Conservation (phyloP, 306 rosid genomes). For the Quercus aquifolioides region DNA sequence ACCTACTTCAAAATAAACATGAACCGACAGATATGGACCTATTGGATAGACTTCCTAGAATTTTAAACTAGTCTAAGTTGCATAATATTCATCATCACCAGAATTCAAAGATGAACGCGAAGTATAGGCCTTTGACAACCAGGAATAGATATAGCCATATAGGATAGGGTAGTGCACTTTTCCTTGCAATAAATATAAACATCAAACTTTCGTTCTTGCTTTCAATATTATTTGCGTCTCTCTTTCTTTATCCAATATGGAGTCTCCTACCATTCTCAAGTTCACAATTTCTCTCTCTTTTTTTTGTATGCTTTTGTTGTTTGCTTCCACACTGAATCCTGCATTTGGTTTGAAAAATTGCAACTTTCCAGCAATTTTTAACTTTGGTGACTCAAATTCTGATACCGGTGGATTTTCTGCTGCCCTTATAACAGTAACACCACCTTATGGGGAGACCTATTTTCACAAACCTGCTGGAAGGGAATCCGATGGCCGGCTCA, state of each 20-base stretch:
- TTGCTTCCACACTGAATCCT: not conserved
- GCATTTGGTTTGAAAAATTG: constrained; percentile 18
- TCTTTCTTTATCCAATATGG: not conserved
- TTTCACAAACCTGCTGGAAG: constrained; percentile 37
- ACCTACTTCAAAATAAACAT: too few species aligned
- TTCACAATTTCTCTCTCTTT: not conserved
- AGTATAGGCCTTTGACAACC: not conserved
- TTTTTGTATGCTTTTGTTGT: not conserved
- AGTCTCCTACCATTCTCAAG: not conserved
- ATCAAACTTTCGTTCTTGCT: not conserved
- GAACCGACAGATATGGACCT: too few species aligned
- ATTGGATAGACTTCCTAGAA: too few species aligned
- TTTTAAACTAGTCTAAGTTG: too few species aligned
- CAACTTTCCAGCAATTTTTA: constrained; percentile 47
- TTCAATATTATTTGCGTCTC: not conserved
- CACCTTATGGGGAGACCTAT: constrained; percentile 54
- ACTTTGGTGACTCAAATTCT: constrained; percentile 52
- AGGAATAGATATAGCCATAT: not conserved
- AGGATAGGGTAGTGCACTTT: not conserved
- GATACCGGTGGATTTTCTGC: constrained; percentile 51
- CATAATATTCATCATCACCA: not conserved
- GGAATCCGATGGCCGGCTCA: constrained; percentile 41
- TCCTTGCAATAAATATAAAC: not conserved
- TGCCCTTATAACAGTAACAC: not conserved
- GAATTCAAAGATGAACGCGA: not conserved